Percentiles rank a stretch among this genome's conserved stretches.
phyloP scores from a whole-genome alignment of 495 filamentous ascomycete genomes.

The Podospora comata region DNA sequence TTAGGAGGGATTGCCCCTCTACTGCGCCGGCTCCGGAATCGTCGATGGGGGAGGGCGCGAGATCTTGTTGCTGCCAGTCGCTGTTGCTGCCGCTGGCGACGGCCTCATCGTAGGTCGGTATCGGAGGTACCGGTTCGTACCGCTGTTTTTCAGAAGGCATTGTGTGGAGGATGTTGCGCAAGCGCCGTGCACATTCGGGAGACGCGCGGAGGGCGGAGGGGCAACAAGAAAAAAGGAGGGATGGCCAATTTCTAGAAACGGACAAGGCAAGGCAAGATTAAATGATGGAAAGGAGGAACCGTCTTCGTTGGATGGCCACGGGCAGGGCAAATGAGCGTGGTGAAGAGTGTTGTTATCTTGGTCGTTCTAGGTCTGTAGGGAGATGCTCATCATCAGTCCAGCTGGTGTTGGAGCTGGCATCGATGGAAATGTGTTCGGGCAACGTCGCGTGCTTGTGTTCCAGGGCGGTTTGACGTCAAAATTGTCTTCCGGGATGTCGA shows the following conservation, averaged over 20 bases:
- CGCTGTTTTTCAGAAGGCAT: constrained; percentile 47
- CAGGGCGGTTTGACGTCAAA: constrained; percentile 13
- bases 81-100: constrained; percentile 42
- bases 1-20: constrained; percentile 59
- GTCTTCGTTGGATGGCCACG: constrained; percentile 8
- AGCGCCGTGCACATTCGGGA: constrained; percentile 24
- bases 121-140: constrained; percentile 68
- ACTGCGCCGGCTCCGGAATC: constrained; percentile 27
- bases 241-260: constrained; percentile 1
- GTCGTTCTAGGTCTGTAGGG: background rate
- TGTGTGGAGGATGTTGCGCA: constrained; percentile 16
- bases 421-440: constrained; percentile 13
- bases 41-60: constrained; percentile 37
- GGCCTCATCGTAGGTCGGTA: constrained; percentile 95
- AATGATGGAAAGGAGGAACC: background rate
- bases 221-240: background rate
- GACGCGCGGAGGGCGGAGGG: background rate
- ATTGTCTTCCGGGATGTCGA: constrained; percentile 1
- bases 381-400: constrained; percentile 31
- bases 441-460: background rate
- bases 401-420: constrained; percentile 25
- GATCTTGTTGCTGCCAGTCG: constrained; percentile 19
- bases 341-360: constrained; percentile 7
- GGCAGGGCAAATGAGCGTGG: constrained; percentile 20
- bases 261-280: background rate